These are phyloP conservation scores for Solidago caesia DNA, from an alignment of 129 eudicot species.

Conservation along the genomic window DNA sequence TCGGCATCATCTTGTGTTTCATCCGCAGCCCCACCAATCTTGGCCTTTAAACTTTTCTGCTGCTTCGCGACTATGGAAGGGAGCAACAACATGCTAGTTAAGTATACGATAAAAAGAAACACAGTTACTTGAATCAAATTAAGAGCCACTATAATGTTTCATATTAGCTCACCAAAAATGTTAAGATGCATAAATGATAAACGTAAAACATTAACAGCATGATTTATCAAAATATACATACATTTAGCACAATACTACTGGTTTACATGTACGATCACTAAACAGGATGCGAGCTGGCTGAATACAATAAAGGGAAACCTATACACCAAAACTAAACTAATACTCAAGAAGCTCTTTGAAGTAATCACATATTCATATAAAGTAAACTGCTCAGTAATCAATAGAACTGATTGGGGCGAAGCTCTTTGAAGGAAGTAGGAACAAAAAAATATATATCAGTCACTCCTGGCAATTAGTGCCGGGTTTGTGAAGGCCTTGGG, in stretches of 20 bases:
- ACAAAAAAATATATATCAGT: too few relatives aligned
- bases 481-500: too few relatives aligned
- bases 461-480: too few relatives aligned
- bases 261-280: not conserved
- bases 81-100: constrained; percentile 14
- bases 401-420: not conserved
- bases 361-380: not conserved
- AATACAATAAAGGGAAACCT: not conserved
- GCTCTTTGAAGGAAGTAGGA: not conserved
- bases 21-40: constrained; percentile 68
- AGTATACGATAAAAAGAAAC: too few relatives aligned
- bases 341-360: not conserved
- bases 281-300: not conserved
- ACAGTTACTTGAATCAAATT: not conserved
- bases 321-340: not conserved
- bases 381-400: constrained; percentile 9
- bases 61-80: constrained; percentile 52
- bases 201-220: not conserved
- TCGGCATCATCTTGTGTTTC: constrained; percentile 70
- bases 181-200: not conserved
- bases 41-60: constrained; percentile 53
- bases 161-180: not conserved
- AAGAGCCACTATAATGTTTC: not conserved
- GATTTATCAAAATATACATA: not conserved
- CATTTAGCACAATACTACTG: not conserved